These are phyloP conservation scores for Cladobotryum mycophilum DNA, from an alignment of 2,329 filamentous ascomycete species.

Conservation along the genomic window DNA sequence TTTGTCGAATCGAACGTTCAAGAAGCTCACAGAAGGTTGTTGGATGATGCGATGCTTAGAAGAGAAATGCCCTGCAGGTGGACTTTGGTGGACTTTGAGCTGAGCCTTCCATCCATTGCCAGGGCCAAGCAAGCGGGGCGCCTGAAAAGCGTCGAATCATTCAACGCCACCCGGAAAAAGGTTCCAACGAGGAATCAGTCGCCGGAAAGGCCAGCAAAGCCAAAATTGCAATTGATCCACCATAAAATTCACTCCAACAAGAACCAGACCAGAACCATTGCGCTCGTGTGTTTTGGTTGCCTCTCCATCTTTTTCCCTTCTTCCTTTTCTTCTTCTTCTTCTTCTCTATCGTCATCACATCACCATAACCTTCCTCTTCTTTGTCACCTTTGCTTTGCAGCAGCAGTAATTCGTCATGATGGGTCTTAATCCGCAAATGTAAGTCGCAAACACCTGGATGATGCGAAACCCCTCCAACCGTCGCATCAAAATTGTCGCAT, in stretches of 20 bases:
- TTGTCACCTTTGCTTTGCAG: background rate
- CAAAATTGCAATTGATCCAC: background rate
- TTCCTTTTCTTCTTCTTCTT: conserved; percentile 1
- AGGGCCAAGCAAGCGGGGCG: background rate
- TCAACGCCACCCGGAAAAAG: conserved; percentile 15
- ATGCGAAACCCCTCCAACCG: no score
- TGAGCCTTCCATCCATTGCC: no score
- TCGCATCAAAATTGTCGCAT: no score
- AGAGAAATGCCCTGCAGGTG: background rate
- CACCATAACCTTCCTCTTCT: background rate
- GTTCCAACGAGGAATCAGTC: conserved; percentile 7
- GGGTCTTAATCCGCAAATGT: conserved; percentile 59
- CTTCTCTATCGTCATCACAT: background rate
- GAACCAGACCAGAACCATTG: background rate
- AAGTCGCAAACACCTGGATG: conserved; percentile 23
- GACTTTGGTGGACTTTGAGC: background rate
- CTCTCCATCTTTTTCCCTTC: background rate
- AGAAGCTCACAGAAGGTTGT: background rate
- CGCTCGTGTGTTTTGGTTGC: background rate
- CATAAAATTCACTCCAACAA: background rate
- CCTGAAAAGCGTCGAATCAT: no score
- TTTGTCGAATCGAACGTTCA: background rate
- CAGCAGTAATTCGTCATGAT: conserved; percentile 44
- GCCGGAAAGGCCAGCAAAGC: conserved; percentile 16
- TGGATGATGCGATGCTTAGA: background rate